Percentiles rank a stretch among this genome's conserved stretches.
These are phyloP conservation scores for Pichia scutulata DNA, from an alignment of 805 yeast genomes.

Conservation along the genomic window DNA sequence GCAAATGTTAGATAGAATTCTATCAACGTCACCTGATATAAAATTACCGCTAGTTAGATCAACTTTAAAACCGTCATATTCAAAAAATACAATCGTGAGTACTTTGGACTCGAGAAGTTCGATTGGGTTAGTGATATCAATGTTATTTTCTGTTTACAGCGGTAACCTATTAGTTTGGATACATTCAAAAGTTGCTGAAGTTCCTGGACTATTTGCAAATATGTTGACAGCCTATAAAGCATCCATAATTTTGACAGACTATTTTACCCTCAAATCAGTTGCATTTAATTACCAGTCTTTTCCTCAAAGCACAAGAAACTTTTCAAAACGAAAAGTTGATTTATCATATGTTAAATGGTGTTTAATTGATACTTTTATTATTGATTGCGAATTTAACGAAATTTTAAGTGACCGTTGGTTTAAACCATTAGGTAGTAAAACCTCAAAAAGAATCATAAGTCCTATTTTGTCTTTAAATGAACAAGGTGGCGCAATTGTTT, in stretches of 20 bases:
- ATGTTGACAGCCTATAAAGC: constrained; percentile 64
- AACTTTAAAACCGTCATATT: constrained; percentile 37
- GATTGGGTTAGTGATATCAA: constrained; percentile 78
- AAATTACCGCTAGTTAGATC: constrained; percentile 40
- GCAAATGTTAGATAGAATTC: constrained; percentile 60
- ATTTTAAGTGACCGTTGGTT: constrained; percentile 86
- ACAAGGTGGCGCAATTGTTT: constrained; percentile 92
- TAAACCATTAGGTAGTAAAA: constrained; percentile 78
- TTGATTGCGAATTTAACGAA: constrained; percentile 89
- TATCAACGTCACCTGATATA: constrained; percentile 49
- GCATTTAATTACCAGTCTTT: constrained; percentile 87
- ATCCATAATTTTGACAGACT: constrained; percentile 74
- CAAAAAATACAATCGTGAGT: constrained; percentile 51
- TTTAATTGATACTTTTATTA: constrained; percentile 76
- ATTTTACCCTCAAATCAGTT: constrained; percentile 80
- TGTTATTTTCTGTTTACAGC: constrained; percentile 70
- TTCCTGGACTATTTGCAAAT: constrained; percentile 83
- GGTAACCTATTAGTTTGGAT: constrained; percentile 81
- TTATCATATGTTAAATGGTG: constrained; percentile 83
- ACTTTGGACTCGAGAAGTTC: constrained; percentile 69
- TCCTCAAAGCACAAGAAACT: constrained; percentile 79
- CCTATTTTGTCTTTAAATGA: constrained; percentile 87
- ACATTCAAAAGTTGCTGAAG: constrained; percentile 63
- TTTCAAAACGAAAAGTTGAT: constrained; percentile 68
- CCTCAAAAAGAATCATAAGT: constrained; percentile 68